A percentile compares a stretch with the other conserved stretches of the same genome.
Evolutionary conservation across 345 rosid species (phyloP).

Genomic region (Schrenkiella parvula): DNA sequence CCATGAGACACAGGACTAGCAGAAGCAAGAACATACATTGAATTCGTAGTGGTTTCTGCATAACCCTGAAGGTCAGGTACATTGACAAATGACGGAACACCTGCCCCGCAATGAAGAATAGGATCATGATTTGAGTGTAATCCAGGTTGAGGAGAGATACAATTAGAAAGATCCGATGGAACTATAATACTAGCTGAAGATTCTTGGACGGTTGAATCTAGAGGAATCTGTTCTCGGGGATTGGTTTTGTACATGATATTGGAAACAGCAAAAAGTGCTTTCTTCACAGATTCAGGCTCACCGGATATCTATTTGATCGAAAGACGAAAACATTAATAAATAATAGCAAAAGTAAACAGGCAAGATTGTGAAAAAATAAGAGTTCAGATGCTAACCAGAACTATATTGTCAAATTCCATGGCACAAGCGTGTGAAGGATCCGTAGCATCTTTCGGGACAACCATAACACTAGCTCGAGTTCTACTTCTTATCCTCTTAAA

Average conservation of each 20-base stretch:
- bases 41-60: not conserved
- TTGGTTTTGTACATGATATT: not conserved
- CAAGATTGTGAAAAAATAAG: not conserved
- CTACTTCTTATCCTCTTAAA: not conserved
- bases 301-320: not conserved
- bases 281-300: not conserved
- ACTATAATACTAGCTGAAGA: not conserved
- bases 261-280: not conserved
- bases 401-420: not conserved
- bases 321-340: not conserved
- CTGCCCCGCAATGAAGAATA: not conserved
- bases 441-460: not conserved
- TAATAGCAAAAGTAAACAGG: not conserved
- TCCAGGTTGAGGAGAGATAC: not conserved
- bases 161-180: not conserved
- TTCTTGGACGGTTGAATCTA: not conserved
- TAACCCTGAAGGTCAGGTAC: not conserved
- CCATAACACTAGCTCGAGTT: not conserved
- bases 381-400: not conserved
- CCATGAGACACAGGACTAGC: not conserved
- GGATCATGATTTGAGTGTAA: not conserved
- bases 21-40: not conserved
- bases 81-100: not conserved
- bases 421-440: constrained; percentile 7
- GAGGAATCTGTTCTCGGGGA: not conserved